Conservation (phyloP, 2,329 filamentous ascomycete species). For the Penicillium sp. region DNA sequence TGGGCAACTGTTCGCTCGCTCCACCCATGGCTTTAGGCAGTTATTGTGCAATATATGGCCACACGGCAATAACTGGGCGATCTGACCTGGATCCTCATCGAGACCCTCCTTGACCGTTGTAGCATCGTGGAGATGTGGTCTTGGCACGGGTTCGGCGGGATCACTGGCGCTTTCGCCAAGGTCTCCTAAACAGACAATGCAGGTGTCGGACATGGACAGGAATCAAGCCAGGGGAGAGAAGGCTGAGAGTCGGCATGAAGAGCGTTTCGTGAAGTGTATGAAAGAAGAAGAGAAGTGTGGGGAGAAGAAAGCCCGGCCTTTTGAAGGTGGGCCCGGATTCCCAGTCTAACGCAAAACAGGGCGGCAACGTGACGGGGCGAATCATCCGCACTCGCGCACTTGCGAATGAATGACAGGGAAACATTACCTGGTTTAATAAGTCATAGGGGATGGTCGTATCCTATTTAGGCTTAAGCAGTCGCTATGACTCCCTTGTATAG, state of each 20-base stretch:
- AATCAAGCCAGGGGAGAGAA: constrained; percentile 18
- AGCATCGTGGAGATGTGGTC: constrained; percentile 37
- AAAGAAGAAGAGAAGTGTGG: constrained; percentile 28
- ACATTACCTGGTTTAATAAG: neutral
- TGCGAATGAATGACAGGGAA: constrained; percentile 16
- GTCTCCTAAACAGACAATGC: constrained; percentile 71
- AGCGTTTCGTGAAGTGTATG: constrained; percentile 24
- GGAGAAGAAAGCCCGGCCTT: constrained; percentile 38
- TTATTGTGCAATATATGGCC: constrained; percentile 90
- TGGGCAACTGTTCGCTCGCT: constrained; percentile 95
- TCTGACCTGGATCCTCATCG: constrained; percentile 48
- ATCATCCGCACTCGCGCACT: constrained; percentile 14
- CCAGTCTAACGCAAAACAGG: constrained; percentile 41
- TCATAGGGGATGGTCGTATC: neutral
- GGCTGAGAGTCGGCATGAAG: constrained; percentile 28
- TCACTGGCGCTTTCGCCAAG: constrained; percentile 60
- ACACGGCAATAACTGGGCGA: constrained; percentile 70
- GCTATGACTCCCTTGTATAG: neutral
- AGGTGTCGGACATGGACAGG: constrained; percentile 62
- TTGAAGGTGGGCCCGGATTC: constrained; percentile 41
- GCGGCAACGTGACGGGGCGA: constrained; percentile 38
- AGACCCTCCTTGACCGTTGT: constrained; percentile 30
- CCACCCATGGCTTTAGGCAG: constrained; percentile 91
- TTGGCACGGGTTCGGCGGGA: constrained; percentile 46
- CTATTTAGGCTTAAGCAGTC: neutral